Conservation (phyloP, 345 rosid species). For the Hirschfeldia incana region DNA sequence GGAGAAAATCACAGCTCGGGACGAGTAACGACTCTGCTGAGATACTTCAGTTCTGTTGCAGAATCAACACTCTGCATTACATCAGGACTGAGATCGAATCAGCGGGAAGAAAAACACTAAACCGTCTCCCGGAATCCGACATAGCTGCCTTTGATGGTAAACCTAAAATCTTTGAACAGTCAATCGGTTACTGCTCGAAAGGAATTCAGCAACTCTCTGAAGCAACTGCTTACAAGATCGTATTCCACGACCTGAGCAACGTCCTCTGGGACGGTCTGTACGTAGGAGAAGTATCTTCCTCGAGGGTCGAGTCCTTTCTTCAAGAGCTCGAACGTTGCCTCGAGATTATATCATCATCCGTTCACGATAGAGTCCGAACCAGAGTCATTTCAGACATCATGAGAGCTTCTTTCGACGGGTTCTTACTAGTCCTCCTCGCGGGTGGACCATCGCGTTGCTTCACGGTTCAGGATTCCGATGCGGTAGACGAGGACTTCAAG, state of each 20-base stretch:
- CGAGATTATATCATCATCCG: constrained; percentile 63
- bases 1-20: constrained; percentile 64
- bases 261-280: constrained; percentile 84
- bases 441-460: constrained; percentile 92
- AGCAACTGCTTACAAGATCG: constrained; percentile 72
- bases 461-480: constrained; percentile 57
- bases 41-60: constrained; percentile 74
- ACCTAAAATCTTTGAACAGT: constrained; percentile 64
- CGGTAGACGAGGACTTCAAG: constrained; percentile 82
- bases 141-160: constrained; percentile 49
- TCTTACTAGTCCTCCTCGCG: constrained; percentile 81
- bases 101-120: constrained; percentile 57
- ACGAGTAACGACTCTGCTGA: constrained; percentile 51
- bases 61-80: constrained; percentile 76
- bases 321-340: constrained; percentile 78
- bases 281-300: constrained; percentile 68
- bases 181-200: constrained; percentile 68
- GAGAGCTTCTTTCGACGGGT: constrained; percentile 96
- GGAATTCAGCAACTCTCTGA: constrained; percentile 80
- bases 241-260: constrained; percentile 79
- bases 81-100: constrained; percentile 62
- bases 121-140: constrained; percentile 65
- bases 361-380: constrained; percentile 86
- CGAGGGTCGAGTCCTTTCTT: constrained; percentile 80
- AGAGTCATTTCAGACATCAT: constrained; percentile 78